phyloP scores from a whole-genome alignment of 2,329 filamentous ascomycete genomes.

The Didymella exigua region DNA sequence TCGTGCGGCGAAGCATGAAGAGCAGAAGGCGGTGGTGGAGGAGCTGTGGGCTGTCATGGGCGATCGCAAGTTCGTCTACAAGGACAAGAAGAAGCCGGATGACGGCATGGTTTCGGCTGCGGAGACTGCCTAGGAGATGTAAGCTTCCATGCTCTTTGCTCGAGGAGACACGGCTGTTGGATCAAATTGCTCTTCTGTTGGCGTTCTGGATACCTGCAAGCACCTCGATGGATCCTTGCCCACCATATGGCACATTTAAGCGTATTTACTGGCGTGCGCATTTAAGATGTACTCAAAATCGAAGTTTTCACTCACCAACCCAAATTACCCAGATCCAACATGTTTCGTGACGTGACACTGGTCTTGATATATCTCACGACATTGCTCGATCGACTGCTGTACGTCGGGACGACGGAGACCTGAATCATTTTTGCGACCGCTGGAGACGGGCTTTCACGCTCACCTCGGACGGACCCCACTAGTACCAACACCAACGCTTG shows the following conservation, averaged over 20 bases:
- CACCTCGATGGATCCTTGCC: background rate
- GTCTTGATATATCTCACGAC: too few relatives aligned
- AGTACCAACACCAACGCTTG: background rate
- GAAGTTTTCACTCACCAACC: background rate
- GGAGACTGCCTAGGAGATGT: background rate
- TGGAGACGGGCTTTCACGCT: background rate
- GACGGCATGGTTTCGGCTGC: conserved; percentile 1
- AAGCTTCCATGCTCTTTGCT: background rate
- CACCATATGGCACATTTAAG: background rate
- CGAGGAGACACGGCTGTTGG: background rate
- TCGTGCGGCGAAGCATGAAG: conserved; percentile 35
- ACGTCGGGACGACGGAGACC: background rate
- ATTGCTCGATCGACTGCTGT: background rate
- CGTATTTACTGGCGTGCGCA: background rate
- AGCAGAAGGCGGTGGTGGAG: conserved; percentile 42
- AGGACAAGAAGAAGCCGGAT: conserved; percentile 6
- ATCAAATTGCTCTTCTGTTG: background rate
- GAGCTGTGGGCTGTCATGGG: conserved; percentile 47
- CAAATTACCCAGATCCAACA: background rate
- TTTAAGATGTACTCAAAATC: too few relatives aligned
- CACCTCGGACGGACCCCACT: background rate
- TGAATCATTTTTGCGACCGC: background rate
- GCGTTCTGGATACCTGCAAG: background rate
- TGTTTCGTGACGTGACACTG: background rate
- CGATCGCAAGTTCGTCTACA: conserved; percentile 39